Evolutionary conservation across 495 filamentous ascomycete species (phyloP), one percentile per base, ranked within the genome.

Genomic region (Podospora sp.): DNA sequence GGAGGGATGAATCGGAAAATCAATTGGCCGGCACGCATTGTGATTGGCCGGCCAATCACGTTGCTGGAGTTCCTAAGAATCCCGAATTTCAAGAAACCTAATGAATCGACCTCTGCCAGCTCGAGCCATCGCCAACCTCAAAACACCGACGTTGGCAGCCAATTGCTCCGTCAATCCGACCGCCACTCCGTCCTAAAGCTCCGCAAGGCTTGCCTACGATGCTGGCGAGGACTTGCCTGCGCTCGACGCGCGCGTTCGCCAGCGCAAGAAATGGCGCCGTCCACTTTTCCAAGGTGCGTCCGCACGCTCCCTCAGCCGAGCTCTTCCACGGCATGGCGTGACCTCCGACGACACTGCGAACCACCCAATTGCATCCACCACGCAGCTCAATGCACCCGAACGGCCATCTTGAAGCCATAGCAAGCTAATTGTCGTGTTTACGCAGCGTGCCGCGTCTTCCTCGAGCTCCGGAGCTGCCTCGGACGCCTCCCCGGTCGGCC

Each of bases 161-260:
- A 75, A 77, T 77, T 78, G 74, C 76, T 75, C 72, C 72, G 76
- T 76, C 76, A 69, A 69, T 65, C 71, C 72, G 68, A 76, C 70
- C 71, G 40, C 73, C 64, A 72, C 70, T 67, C 65, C 65, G 64
- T 72, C 75, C 62, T 75, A 71, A 78, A 78, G 79, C 78, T 79
- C 75, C 75, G 78, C 79, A 74, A 80, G 81, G 69, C 72, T 77
- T 78, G 82, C 80, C 81, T 77, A 88, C 75, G 76, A 97, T 97
- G 93, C 85, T 96, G 87, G 90, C 90, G 82, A 89, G 92, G 82
- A 91, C 92, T 78, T 86, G 85, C 77, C 82, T 93, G 84, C 92
- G 92, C 80, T 85, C 89, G 77, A 85, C 88, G 86, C 92, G 92
- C 85, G 83, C 88, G 72, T 82, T 91, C 82, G 90, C 88, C 81